phyloP scores from a whole-genome alignment of 2,329 filamentous ascomycete genomes.

The Exophiala aquamarina region DNA sequence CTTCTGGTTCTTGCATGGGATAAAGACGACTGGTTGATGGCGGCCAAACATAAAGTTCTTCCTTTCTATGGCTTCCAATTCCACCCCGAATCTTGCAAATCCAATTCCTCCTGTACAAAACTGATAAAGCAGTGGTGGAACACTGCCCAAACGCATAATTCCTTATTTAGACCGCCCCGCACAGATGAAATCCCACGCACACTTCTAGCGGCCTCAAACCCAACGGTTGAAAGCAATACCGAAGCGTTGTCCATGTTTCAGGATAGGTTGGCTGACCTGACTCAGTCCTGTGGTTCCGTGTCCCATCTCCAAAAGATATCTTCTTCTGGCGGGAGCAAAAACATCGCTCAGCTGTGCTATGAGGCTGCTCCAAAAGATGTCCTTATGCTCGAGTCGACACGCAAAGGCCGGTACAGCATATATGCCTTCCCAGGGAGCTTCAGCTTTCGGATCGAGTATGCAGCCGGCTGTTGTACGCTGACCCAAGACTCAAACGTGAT shows the following conservation, averaged over 20 bases:
- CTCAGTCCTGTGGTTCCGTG: no score
- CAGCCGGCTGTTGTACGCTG: conserved; percentile 1
- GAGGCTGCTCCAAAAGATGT: conserved; percentile 14
- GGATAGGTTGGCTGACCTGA: neutral
- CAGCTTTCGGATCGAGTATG: conserved; percentile 58
- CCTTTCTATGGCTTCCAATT: conserved; percentile 90
- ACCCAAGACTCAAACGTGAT: neutral
- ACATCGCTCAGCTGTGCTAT: conserved; percentile 20
- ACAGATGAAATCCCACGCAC: neutral
- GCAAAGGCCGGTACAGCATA: conserved; percentile 68
- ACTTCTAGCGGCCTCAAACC: no score
- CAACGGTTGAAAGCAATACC: no score
- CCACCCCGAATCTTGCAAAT: conserved; percentile 88
- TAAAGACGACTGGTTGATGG: conserved; percentile 68
- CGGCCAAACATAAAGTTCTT: conserved; percentile 62
- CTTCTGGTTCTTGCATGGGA: conserved; percentile 63
- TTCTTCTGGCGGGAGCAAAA: conserved; percentile 22
- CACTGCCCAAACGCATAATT: conserved; percentile 63
- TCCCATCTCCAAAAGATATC: no score
- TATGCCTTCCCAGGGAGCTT: conserved; percentile 65
- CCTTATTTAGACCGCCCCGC: neutral
- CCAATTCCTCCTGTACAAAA: conserved; percentile 58
- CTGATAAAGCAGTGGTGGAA: conserved; percentile 76
- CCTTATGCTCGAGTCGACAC: conserved; percentile 37
- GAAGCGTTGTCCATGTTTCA: no score